Evolutionary conservation across 1,284 basidiomycete genomes (phyloP).

Genomic region (Crucibulum cyathiforme): DNA sequence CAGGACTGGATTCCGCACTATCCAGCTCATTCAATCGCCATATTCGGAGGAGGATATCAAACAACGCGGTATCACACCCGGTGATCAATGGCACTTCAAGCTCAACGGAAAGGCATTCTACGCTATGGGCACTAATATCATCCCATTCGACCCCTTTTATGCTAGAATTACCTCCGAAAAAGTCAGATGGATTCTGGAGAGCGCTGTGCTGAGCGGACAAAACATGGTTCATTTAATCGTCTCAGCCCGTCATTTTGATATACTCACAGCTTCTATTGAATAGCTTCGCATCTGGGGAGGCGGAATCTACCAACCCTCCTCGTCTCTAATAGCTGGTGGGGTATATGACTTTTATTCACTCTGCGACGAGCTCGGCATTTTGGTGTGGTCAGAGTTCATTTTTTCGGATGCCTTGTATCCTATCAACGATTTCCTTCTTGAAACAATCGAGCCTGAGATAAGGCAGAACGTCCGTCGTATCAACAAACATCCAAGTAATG

Average conservation of each 20-base stretch:
- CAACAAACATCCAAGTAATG: conserved; percentile 64
- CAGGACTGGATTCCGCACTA: conserved; percentile 64
- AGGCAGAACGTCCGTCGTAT: conserved; percentile 62
- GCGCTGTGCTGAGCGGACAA: conserved; percentile 59
- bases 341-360: conserved; percentile 63
- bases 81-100: conserved; percentile 66
- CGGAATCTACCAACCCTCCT: conserved; percentile 56
- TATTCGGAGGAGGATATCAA: conserved; percentile 53
- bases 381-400: conserved; percentile 71
- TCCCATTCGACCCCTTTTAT: conserved; percentile 68
- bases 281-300: conserved; percentile 68
- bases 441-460: conserved; percentile 61
- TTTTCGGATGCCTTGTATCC: conserved; percentile 69
- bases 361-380: conserved; percentile 68
- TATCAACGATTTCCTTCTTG: conserved; percentile 58
- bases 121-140: conserved; percentile 61
- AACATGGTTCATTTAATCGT: conserved; percentile 53
- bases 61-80: conserved; percentile 57
- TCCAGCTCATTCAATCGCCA: conserved; percentile 54
- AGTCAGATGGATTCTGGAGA: conserved; percentile 63
- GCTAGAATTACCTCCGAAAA: conserved; percentile 55
- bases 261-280: not conserved
- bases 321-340: conserved; percentile 46
- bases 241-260: not conserved
- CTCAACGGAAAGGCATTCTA: conserved; percentile 64